Evolutionary conservation across 768 basidiomycete genomes (phyloP).

Genomic region (Tulasnella sp.): DNA sequence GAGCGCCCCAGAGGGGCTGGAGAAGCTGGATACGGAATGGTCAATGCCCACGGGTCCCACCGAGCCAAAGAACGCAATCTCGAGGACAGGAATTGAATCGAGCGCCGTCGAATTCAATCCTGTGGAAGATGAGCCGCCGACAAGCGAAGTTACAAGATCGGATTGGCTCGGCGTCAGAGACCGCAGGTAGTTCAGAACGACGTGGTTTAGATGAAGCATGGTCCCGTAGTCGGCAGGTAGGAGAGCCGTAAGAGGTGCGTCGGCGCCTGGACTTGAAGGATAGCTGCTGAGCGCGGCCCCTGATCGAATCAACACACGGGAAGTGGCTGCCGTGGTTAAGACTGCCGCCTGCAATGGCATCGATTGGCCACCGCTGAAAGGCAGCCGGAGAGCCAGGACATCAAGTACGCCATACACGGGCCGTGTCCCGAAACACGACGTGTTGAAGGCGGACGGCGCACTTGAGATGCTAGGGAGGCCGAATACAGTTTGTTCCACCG

Average conservation of each 20-base stretch:
- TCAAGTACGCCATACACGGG: slow-evolving; percentile 57
- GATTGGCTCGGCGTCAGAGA: slow-evolving; percentile 38
- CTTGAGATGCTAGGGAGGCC: slow-evolving; percentile 30
- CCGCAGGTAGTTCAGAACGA: slow-evolving; percentile 44
- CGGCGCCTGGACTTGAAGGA: slow-evolving; percentile 27
- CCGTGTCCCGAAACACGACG: slow-evolving; percentile 42
- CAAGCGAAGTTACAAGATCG: slow-evolving; percentile 40
- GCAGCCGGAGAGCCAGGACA: slow-evolving; percentile 44
- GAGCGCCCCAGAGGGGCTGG: slow-evolving; percentile 36
- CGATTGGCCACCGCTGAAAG: slow-evolving; percentile 35
- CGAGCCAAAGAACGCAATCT: slow-evolving; percentile 54
- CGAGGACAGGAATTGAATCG: slow-evolving; percentile 40
- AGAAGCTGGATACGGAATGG: slow-evolving; percentile 41
- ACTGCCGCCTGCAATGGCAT: slow-evolving; percentile 37
- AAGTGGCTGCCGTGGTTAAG: slow-evolving; percentile 33
- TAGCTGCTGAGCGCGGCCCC: slow-evolving; percentile 41
- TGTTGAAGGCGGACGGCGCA: slow-evolving; percentile 32
- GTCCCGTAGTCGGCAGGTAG: slow-evolving; percentile 50
- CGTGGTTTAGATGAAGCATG: slow-evolving; percentile 41
- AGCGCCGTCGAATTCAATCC: slow-evolving; percentile 32
- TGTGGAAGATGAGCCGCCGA: slow-evolving; percentile 33
- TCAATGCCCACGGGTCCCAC: slow-evolving; percentile 38
- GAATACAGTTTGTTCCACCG: slow-evolving; percentile 43
- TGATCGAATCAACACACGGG: slow-evolving; percentile 42
- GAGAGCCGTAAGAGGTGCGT: slow-evolving; percentile 26